Percentiles rank a stretch among this genome's conserved stretches.
phyloP scores from a whole-genome alignment of 495 filamentous ascomycete genomes.

The Chaetomium tenue region DNA sequence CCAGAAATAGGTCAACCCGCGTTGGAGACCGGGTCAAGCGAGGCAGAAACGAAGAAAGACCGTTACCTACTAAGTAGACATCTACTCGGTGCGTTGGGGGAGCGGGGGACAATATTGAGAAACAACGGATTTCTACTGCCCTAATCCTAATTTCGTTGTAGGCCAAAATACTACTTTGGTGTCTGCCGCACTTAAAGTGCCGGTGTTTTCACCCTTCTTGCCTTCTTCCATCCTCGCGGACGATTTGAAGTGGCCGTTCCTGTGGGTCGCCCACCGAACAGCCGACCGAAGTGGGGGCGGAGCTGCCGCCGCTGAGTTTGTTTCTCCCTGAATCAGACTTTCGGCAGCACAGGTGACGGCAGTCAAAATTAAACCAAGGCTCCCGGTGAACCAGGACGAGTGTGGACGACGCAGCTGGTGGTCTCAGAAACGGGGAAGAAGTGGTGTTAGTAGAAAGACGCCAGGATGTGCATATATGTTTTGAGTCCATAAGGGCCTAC shows the following conservation, averaged over 20 bases:
- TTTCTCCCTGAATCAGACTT: background rate
- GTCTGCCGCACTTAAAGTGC: background rate
- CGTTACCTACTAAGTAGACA: no score
- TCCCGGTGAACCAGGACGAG: no score
- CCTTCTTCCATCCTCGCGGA: no score
- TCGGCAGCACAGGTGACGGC: background rate
- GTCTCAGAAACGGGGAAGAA: background rate
- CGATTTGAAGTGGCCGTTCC: background rate
- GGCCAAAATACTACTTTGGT: background rate
- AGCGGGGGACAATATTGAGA: background rate
- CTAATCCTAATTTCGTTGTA: no score
- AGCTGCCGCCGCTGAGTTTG: background rate
- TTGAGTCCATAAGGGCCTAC: no score
- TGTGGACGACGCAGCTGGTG: background rate
- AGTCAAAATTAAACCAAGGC: no score
- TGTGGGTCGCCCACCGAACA: background rate
- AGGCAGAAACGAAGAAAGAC: no score
- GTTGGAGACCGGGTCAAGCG: no score
- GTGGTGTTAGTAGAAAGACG: no score
- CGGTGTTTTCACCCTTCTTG: background rate
- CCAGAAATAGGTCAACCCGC: background rate
- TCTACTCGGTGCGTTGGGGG: no score
- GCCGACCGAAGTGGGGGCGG: background rate
- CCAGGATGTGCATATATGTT: no score
- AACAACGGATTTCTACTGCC: background rate